phyloP scores from a whole-genome alignment of 768 basidiomycete genomes.

The Rhizopogon roseolus region DNA sequence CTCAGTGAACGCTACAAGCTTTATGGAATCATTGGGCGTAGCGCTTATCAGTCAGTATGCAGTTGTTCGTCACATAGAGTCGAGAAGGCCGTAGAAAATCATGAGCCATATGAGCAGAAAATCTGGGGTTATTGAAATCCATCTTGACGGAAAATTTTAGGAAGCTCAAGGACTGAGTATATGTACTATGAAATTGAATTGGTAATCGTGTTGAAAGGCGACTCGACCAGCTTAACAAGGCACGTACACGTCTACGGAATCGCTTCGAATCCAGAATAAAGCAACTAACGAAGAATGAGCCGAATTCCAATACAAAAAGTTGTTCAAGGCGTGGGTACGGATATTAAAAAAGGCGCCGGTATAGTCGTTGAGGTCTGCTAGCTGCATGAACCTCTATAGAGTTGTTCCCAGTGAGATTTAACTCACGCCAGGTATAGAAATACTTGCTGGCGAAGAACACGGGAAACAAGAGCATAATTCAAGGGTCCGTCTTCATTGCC shows the following conservation, averaged over 20 bases:
- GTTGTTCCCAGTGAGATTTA: constrained; percentile 7
- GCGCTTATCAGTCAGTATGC: constrained; percentile 83
- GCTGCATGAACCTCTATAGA: not conserved
- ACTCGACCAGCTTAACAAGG: constrained; percentile 63
- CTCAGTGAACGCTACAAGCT: constrained; percentile 76
- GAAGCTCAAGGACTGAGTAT: constrained; percentile 49
- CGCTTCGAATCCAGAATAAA: constrained; percentile 55
- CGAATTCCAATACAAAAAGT: constrained; percentile 75
- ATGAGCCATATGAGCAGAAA: constrained; percentile 49
- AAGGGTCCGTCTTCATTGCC: constrained; percentile 58
- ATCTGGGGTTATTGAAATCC: constrained; percentile 54
- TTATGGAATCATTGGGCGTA: constrained; percentile 25
- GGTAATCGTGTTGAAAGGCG: constrained; percentile 19
- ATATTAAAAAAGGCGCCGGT: constrained; percentile 81
- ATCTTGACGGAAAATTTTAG: constrained; percentile 40
- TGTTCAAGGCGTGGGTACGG: constrained; percentile 72
- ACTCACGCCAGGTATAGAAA: constrained; percentile 74
- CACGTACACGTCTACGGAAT: constrained; percentile 61
- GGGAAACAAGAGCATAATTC: constrained; percentile 66
- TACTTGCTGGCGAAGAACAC: constrained; percentile 76
- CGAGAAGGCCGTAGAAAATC: constrained; percentile 37
- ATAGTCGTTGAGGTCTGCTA: constrained; percentile 70
- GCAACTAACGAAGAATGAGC: constrained; percentile 62
- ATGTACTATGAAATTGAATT: constrained; percentile 32
- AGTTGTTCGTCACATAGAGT: constrained; percentile 83